Evolutionary conservation across 768 basidiomycete genomes (phyloP).

Genomic region (Filobasidium wieringae): DNA sequence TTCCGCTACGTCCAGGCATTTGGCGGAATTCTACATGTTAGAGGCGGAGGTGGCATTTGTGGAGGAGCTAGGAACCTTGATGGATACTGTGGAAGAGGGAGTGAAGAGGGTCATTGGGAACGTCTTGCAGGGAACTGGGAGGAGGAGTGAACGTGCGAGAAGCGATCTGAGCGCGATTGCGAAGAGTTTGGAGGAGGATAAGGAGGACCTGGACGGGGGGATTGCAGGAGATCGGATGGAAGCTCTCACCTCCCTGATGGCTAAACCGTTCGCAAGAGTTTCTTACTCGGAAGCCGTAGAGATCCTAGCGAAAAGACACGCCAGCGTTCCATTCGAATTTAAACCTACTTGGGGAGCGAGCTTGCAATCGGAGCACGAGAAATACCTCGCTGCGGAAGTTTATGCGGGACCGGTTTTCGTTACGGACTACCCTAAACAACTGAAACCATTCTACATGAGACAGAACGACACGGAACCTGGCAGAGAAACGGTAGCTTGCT

Average conservation of each 20-base stretch:
- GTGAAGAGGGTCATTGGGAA: conserved; percentile 42
- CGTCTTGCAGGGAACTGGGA: conserved; percentile 8
- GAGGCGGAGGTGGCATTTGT: conserved; percentile 80
- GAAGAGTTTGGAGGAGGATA: conserved; percentile 14
- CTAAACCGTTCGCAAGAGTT: conserved; percentile 56
- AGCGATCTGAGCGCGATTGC: conserved; percentile 14
- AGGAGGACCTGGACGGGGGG: conserved; percentile 3
- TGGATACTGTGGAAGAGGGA: conserved; percentile 50
- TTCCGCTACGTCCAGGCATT: conserved; percentile 74
- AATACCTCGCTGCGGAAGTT: conserved; percentile 64
- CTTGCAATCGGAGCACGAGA: conserved; percentile 84
- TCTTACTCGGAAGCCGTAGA: conserved; percentile 65
- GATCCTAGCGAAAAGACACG: conserved; percentile 43
- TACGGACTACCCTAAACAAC: conserved; percentile 64
- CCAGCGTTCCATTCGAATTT: conserved; percentile 45
- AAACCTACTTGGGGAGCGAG: conserved; percentile 55
- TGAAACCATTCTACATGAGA: conserved; percentile 98
- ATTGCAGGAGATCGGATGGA: not conserved
- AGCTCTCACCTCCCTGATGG: conserved; percentile 13
- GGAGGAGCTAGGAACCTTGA: conserved; percentile 45
- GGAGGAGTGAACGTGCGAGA: conserved; percentile 7
- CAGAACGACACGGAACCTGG: conserved; percentile 14
- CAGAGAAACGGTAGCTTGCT: conserved; percentile 68
- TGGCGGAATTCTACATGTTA: conserved; percentile 98
- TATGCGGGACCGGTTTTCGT: conserved; percentile 74